These are phyloP conservation scores for Populus deltoides DNA, from an alignment of 345 rosid genomes.

Conservation along the genomic window DNA sequence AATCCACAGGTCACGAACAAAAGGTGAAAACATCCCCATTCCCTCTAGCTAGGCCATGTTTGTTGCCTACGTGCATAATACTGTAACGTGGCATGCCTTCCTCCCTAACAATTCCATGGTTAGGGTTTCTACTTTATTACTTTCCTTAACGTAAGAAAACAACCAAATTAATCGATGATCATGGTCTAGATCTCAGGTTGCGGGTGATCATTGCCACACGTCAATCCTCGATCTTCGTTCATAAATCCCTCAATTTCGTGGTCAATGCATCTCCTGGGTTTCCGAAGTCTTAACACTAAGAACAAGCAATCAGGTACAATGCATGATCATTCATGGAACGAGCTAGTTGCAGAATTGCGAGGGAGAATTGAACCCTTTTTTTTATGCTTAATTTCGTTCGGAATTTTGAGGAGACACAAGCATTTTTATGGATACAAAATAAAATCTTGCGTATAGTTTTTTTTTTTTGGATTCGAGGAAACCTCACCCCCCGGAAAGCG, in stretches of 20 bases:
- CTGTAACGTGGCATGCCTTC: constrained; percentile 13
- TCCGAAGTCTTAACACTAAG: not conserved
- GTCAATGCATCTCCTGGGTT: not conserved
- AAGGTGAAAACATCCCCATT: too few relatives aligned
- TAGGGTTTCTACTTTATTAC: not conserved
- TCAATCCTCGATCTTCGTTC: constrained; percentile 1
- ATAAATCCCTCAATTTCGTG: not conserved
- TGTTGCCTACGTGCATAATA: constrained; percentile 3
- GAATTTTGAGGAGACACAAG: not conserved
- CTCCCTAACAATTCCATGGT: constrained; percentile 1
- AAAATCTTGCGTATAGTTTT: not conserved
- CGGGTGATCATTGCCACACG: not conserved
- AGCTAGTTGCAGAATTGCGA: not conserved
- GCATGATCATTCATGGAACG: not conserved
- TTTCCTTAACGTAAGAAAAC: too few relatives aligned
- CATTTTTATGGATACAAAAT: too few relatives aligned
- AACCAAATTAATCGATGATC: not conserved
- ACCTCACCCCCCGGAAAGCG: too few relatives aligned
- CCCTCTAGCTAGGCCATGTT: not conserved
- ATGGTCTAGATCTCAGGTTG: not conserved
- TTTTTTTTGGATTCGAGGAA: too few relatives aligned
- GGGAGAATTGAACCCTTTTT: not conserved
- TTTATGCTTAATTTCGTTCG: too few relatives aligned
- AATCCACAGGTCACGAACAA: too few relatives aligned
- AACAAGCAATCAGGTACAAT: not conserved